Percentiles rank a stretch among this genome's conserved stretches.
These are phyloP conservation scores for Salvia splendens DNA, from an alignment of 257 asterid genomes.

Conservation along the genomic window DNA sequence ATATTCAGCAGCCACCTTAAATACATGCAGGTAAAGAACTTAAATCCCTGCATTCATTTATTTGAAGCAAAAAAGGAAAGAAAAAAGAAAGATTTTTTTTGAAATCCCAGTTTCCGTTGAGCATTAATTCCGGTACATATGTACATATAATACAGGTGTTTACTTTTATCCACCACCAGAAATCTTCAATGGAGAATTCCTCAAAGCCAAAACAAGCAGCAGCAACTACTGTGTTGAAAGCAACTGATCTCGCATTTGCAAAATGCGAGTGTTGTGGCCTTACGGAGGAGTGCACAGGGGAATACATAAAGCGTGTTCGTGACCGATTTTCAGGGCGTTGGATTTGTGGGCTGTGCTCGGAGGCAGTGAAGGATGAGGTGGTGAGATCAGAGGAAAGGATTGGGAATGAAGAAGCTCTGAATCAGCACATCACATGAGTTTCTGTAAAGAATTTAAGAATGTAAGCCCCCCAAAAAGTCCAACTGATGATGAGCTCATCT, in stretches of 20 bases:
- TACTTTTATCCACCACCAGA: background rate
- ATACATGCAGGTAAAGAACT: constrained; percentile 22
- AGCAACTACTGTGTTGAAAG: constrained; percentile 27
- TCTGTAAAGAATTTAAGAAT: constrained; percentile 63
- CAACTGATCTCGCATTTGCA: constrained; percentile 47
- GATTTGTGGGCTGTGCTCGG: constrained; percentile 88
- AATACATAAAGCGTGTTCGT: constrained; percentile 57
- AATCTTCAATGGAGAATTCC: constrained; percentile 29
- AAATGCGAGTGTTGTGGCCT: constrained; percentile 84
- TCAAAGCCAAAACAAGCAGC: constrained; percentile 12
- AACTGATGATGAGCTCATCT: constrained; percentile 52
- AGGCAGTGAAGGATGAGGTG: constrained; percentile 80
- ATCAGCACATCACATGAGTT: constrained; percentile 79
- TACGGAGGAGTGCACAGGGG: constrained; percentile 82
- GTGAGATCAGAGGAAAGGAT: constrained; percentile 47
- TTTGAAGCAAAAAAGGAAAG: constrained; percentile 13
- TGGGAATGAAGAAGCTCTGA: constrained; percentile 72
- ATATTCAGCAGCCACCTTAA: constrained; percentile 4
- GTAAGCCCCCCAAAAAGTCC: constrained; percentile 57
- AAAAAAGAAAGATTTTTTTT: background rate
- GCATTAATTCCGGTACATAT: background rate
- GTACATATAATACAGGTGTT: background rate
- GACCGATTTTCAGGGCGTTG: constrained; percentile 66
- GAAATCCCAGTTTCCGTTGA: constrained; percentile 33
- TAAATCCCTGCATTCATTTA: constrained; percentile 4